Conservation (phyloP, 2,329 filamentous ascomycete genomes). For the Fusarium nisikadoi region DNA sequence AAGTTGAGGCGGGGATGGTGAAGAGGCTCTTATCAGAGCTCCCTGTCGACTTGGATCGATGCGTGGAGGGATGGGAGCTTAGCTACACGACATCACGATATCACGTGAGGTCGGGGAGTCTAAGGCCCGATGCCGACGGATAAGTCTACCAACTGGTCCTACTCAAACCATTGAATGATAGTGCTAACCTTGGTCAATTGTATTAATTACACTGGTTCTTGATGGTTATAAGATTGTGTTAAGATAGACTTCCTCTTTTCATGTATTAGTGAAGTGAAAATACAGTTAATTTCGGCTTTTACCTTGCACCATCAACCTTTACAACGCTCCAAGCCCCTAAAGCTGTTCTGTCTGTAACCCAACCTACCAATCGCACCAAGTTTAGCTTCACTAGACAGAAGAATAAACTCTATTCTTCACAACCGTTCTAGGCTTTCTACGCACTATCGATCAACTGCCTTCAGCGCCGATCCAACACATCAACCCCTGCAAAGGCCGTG, state of each 20-base stretch:
- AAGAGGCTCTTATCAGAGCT: conserved; percentile 25
- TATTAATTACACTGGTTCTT: too few species aligned
- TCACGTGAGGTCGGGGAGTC: conserved; percentile 40
- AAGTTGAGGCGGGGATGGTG: conserved; percentile 13
- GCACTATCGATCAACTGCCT: not conserved
- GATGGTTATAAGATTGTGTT: too few species aligned
- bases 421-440: not conserved
- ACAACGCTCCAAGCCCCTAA: not conserved
- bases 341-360: not conserved
- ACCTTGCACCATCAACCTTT: not conserved
- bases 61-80: conserved; percentile 24
- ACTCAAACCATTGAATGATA: too few species aligned
- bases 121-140: conserved; percentile 34
- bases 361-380: not conserved
- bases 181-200: too few species aligned
- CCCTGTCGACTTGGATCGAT: conserved; percentile 9
- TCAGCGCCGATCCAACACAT: not conserved
- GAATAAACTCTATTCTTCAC: not conserved
- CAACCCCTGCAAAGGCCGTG: conserved; percentile 15
- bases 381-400: not conserved
- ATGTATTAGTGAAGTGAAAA: not conserved
- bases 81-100: conserved; percentile 44
- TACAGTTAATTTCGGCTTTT: not conserved
- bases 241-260: not conserved
- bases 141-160: not conserved